Percentiles rank a stretch among this genome's conserved stretches.
phyloP scores from a whole-genome alignment of 257 asterid genomes.

The Scutellaria galericulata region DNA sequence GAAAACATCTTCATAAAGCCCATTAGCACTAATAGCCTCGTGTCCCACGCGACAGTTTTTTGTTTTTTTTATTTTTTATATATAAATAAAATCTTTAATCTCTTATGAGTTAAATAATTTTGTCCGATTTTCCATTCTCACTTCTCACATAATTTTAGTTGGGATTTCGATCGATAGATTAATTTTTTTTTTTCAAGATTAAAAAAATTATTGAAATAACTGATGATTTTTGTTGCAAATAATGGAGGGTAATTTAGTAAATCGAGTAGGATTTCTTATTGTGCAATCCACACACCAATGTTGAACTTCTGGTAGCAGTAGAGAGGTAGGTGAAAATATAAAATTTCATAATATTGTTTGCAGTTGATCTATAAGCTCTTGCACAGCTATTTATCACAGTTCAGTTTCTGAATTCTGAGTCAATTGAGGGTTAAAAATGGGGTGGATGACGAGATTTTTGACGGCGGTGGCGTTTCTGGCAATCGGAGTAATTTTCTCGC shows the following conservation, averaged over 20 bases:
- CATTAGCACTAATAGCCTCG: no score
- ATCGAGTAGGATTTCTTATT: conserved; percentile 2
- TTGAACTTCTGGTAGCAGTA: conserved; percentile 30
- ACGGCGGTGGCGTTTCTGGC: conserved; percentile 82
- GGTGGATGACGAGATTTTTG: conserved; percentile 79
- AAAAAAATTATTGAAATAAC: no score
- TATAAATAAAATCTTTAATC: no score
- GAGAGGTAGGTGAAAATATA: conserved; percentile 5
- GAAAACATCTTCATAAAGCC: no score
- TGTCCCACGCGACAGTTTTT: no score
- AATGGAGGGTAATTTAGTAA: conserved; percentile 32
- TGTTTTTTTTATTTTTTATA: no score
- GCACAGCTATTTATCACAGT: background rate
- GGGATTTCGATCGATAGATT: background rate
- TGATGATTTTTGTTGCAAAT: no score
- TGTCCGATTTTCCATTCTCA: no score
- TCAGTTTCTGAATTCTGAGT: background rate
- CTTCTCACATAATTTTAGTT: no score
- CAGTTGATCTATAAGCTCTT: background rate
- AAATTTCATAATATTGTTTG: background rate
- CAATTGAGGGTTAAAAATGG: conserved; percentile 51
- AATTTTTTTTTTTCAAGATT: no score
- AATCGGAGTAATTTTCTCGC: conserved; percentile 81
- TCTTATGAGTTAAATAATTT: no score
- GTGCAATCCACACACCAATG: background rate